A percentile compares a stretch with the other conserved stretches of the same genome.
Conservation (phyloP, 2,329 filamentous ascomycete species). For the Pseudonectria buxi region DNA sequence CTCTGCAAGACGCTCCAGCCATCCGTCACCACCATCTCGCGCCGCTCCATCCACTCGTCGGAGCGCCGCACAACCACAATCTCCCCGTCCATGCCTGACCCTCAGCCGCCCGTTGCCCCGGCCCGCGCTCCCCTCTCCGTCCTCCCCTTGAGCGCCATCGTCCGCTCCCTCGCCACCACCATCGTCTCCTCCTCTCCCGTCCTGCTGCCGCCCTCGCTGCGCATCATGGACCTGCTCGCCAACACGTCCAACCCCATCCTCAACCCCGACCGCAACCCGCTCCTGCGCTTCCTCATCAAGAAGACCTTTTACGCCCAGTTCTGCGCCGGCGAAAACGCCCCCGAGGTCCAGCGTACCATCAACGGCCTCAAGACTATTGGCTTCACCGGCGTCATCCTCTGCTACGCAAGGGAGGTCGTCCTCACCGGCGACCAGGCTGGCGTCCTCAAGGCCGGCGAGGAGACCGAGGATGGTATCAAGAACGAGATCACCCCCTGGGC, state of each 20-base stretch:
- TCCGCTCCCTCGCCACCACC: slow-evolving; percentile 64
- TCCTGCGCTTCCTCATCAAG: slow-evolving; percentile 65
- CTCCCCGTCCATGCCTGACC: slow-evolving; percentile 24
- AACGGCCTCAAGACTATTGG: slow-evolving; percentile 63
- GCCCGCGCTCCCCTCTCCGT: slow-evolving; percentile 53
- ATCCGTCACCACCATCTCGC: slow-evolving; percentile 6
- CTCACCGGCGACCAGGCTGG: slow-evolving; percentile 48
- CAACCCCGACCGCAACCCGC: slow-evolving; percentile 67
- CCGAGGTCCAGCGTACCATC: slow-evolving; percentile 62
- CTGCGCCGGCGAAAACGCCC: slow-evolving; percentile 70
- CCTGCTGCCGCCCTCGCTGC: slow-evolving; percentile 64
- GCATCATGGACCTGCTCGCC: slow-evolving; percentile 61
- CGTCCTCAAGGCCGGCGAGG: slow-evolving; percentile 40
- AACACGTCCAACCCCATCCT: slow-evolving; percentile 60
- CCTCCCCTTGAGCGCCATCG: slow-evolving; percentile 57
- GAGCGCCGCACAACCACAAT: slow-evolving; percentile 30
- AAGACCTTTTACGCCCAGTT: slow-evolving; percentile 87
- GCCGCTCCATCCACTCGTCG: slow-evolving; percentile 31
- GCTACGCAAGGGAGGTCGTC: slow-evolving; percentile 78
- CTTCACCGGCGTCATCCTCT: slow-evolving; percentile 76
- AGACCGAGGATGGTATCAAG: slow-evolving; percentile 41
- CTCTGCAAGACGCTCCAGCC: slow-evolving; percentile 13
- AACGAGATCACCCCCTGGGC: slow-evolving; percentile 66
- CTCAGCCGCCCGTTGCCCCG: slow-evolving; percentile 20
- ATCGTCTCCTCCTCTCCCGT: slow-evolving; percentile 63